phyloP scores from a whole-genome alignment of 2,329 filamentous ascomycete species.

The Meredithiella fracta region DNA sequence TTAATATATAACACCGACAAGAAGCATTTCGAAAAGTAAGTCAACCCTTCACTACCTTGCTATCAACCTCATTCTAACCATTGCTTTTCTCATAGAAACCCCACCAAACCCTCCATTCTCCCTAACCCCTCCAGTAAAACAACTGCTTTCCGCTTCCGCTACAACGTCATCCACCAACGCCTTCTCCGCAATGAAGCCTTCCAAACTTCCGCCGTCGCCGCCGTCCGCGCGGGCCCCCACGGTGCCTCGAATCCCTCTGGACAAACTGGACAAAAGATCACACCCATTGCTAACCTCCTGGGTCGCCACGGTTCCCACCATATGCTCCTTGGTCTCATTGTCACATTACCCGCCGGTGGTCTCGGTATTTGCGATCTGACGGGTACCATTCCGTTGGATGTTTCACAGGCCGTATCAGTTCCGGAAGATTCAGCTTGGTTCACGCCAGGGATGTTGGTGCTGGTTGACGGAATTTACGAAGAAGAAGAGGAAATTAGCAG shows the following conservation, averaged over 20 bases:
- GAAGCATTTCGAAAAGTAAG: slow-evolving; percentile 74
- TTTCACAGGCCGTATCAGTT: slow-evolving; percentile 64
- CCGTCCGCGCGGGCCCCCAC: slow-evolving; percentile 33
- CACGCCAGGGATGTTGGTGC: slow-evolving; percentile 84
- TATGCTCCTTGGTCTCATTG: slow-evolving; percentile 71
- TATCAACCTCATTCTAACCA: slow-evolving; percentile 13
- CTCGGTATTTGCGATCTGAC: slow-evolving; percentile 75
- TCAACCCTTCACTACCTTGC: neutral
- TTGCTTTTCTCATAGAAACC: slow-evolving; percentile 28
- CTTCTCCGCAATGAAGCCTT: slow-evolving; percentile 87
- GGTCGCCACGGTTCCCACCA: slow-evolving; percentile 73
- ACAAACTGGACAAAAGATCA: slow-evolving; percentile 65
- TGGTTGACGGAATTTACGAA: slow-evolving; percentile 91
- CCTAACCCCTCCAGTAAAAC: slow-evolving; percentile 71
- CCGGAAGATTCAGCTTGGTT: slow-evolving; percentile 85
- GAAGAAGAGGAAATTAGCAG: slow-evolving; percentile 70
- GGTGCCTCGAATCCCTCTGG: slow-evolving; percentile 48
- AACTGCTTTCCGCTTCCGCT: slow-evolving; percentile 71
- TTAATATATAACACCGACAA: slow-evolving; percentile 61
- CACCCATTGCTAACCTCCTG: slow-evolving; percentile 58
- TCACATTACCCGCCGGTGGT: slow-evolving; percentile 62
- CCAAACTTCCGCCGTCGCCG: slow-evolving; percentile 60
- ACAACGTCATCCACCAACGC: slow-evolving; percentile 81
- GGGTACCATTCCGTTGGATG: slow-evolving; percentile 70
- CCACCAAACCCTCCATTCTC: slow-evolving; percentile 51